Evolutionary conservation across 2,329 filamentous ascomycete species (phyloP).

Genomic region (Ascochyta pisi): DNA sequence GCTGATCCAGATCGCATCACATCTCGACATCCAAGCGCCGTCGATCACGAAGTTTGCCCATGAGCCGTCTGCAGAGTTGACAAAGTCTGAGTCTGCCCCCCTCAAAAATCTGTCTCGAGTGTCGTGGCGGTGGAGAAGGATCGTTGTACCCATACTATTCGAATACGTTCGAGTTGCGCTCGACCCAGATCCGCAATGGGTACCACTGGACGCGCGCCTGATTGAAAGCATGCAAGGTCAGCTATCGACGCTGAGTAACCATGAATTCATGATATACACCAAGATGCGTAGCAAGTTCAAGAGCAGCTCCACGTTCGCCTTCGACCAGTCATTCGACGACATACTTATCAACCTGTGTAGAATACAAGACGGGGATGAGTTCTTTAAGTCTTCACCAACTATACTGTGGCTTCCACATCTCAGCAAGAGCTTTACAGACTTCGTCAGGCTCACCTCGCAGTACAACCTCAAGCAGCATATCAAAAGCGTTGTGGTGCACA

Average conservation of each 20-base stretch:
- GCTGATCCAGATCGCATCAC: conserved; percentile 41
- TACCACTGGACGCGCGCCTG: conserved; percentile 42
- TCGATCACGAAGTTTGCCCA: conserved; percentile 42
- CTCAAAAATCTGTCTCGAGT: conserved; percentile 45
- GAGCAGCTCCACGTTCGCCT: conserved; percentile 37
- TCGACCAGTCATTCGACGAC: conserved; percentile 40
- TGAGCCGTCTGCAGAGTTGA: conserved; percentile 39
- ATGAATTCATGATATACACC: conserved; percentile 43
- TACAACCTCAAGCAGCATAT: conserved; percentile 49
- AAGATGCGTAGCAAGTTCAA: conserved; percentile 45
- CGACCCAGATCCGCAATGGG: conserved; percentile 41
- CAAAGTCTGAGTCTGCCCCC: conserved; percentile 25
- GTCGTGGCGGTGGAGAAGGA: conserved; percentile 41
- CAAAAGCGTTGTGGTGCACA: conserved; percentile 56
- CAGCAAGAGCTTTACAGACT: conserved; percentile 27
- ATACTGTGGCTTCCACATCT: conserved; percentile 45
- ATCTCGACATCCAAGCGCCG: conserved; percentile 41
- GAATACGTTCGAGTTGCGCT: conserved; percentile 36
- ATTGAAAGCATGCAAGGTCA: conserved; percentile 45
- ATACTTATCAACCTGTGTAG: conserved; percentile 43
- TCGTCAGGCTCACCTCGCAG: conserved; percentile 27
- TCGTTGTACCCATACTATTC: conserved; percentile 45
- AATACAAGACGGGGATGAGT: conserved; percentile 40
- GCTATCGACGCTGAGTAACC: conserved; percentile 38
- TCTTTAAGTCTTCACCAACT: conserved; percentile 32